Evolutionary conservation across 768 basidiomycete genomes (phyloP).

Genomic region (Tremella fuciformis): DNA sequence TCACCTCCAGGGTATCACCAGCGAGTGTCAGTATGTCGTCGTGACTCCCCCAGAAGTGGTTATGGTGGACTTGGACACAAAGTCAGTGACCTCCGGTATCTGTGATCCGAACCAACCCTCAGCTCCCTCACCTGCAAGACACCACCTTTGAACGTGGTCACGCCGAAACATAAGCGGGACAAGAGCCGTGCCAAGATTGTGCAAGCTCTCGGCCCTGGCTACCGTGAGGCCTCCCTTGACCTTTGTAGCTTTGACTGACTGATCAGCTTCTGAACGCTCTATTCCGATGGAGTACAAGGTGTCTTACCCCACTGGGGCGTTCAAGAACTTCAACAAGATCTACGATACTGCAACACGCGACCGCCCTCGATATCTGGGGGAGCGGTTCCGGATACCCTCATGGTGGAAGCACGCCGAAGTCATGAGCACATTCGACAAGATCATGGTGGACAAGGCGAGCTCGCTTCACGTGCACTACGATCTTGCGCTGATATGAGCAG

Average conservation of each 20-base stretch:
- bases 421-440: conserved; percentile 82
- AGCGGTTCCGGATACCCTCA: conserved; percentile 81
- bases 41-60: conserved; percentile 76
- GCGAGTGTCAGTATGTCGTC: conserved; percentile 76
- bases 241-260: conserved; percentile 31
- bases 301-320: conserved; percentile 86
- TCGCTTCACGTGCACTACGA: neutral
- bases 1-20: conserved; percentile 60
- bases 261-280: conserved; percentile 32
- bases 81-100: conserved; percentile 22
- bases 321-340: conserved; percentile 86
- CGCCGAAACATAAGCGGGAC: conserved; percentile 31
- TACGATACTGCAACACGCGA: conserved; percentile 66
- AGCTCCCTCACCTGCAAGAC: conserved; percentile 73
- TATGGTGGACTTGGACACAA: conserved; percentile 75
- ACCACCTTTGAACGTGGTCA: conserved; percentile 63
- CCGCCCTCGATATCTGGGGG: conserved; percentile 75
- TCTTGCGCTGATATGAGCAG: conserved; percentile 52
- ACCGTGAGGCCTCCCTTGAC: conserved; percentile 55
- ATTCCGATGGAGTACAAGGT: conserved; percentile 80
- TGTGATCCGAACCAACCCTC: neutral
- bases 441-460: conserved; percentile 82
- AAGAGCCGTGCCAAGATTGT: conserved; percentile 35
- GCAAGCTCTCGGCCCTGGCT: conserved; percentile 24
- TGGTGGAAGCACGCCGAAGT: conserved; percentile 95